A percentile compares a stretch with the other conserved stretches of the same genome.
Evolutionary conservation across 495 filamentous ascomycete species (phyloP).

Genomic region (Xylaria venustula): DNA sequence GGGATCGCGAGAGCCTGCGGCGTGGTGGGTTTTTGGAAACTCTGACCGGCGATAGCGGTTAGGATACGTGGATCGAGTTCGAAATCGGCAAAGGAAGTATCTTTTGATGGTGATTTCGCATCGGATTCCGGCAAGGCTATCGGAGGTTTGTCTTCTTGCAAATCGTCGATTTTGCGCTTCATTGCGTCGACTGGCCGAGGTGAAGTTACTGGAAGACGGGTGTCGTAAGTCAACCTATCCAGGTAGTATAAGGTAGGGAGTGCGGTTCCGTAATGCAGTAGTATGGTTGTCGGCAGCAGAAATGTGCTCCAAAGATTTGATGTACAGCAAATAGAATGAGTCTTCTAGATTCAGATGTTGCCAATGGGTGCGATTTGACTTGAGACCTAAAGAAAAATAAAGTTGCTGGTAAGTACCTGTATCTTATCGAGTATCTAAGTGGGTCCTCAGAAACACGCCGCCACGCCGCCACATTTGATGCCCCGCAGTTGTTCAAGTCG

Average conservation of each 20-base stretch:
- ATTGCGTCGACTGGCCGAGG: conserved; percentile 32
- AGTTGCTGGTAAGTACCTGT: conserved; percentile 10
- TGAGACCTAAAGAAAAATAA: conserved; percentile 6
- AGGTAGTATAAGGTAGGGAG: background rate
- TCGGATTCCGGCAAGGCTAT: conserved; percentile 3
- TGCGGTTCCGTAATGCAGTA: no score
- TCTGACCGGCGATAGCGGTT: conserved; percentile 79
- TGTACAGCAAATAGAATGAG: no score
- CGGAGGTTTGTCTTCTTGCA: conserved; percentile 6
- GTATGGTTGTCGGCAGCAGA: no score
- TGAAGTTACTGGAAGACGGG: background rate
- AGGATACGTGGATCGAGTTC: conserved; percentile 81
- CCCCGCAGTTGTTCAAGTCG: background rate
- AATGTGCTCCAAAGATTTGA: no score
- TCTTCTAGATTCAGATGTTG: background rate
- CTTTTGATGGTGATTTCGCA: conserved; percentile 13
- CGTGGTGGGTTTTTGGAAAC: conserved; percentile 77
- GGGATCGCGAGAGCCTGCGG: conserved; percentile 89
- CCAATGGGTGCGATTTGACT: background rate
- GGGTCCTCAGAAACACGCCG: no score
- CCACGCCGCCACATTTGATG: background rate
- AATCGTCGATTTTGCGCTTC: conserved; percentile 56
- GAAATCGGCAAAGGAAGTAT: conserved; percentile 53
- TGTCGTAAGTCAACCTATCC: no score
- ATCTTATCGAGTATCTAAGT: no score